Evolutionary conservation across 305 asterid species (phyloP).

Genomic region (Solanum hybrid): DNA sequence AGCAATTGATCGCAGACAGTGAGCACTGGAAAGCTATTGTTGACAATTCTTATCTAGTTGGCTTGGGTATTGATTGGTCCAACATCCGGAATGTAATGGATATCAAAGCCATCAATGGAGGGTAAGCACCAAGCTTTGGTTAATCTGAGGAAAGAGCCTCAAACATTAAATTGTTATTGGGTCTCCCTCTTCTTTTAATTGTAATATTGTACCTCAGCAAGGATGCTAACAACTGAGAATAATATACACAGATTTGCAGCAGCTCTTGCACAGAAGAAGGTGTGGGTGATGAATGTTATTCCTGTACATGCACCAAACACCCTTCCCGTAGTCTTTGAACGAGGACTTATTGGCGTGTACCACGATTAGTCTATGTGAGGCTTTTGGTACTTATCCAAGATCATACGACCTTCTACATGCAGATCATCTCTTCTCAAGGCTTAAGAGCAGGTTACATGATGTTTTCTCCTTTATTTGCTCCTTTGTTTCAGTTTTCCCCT

Average conservation of each 20-base stretch:
- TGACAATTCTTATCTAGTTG: slow-evolving; percentile 65
- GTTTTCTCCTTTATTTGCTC: not conserved
- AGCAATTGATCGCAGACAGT: slow-evolving; percentile 57
- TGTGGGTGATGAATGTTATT: slow-evolving; percentile 93
- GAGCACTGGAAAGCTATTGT: slow-evolving; percentile 79
- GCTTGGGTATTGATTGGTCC: slow-evolving; percentile 88
- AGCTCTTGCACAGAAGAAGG: slow-evolving; percentile 58
- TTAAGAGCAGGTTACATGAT: slow-evolving; percentile 62
- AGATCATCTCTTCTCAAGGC: slow-evolving; percentile 97
- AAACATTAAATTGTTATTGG: not conserved
- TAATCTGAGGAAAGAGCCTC: not conserved
- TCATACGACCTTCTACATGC: slow-evolving; percentile 92
- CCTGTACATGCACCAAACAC: slow-evolving; percentile 84
- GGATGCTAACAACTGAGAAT: not conserved
- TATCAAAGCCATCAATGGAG: slow-evolving; percentile 94
- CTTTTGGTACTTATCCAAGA: slow-evolving; percentile 87
- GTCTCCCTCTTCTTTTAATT: not conserved
- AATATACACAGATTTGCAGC: slow-evolving; percentile 71
- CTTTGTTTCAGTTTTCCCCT: not conserved
- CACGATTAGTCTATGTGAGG: slow-evolving; percentile 81
- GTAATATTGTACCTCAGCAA: not conserved
- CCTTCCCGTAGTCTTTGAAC: slow-evolving; percentile 79
- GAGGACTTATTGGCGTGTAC: slow-evolving; percentile 77
- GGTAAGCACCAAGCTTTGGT: slow-evolving; percentile 36
- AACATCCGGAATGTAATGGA: slow-evolving; percentile 73